Base-by-base conservation (phyloP, 805 yeast species). In the Yamadazyma sp. region DNA sequence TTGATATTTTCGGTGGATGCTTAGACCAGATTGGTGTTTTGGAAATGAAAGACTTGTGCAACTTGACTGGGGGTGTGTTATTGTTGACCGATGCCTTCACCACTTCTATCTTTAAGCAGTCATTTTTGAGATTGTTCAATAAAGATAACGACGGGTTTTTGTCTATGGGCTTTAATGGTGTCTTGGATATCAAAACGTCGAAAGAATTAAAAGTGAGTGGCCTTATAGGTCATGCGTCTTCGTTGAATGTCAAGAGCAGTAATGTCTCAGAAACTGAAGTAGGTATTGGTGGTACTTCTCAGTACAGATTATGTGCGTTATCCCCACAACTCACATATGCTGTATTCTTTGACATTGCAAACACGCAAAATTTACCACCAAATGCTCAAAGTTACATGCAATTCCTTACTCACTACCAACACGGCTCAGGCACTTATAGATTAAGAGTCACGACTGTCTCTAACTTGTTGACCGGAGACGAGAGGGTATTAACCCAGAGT, bases 281-380 rank as follows among this genome's bases (percentile, higher is more conserved):
- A 44, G 99, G 99, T 46, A 75, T 88, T 49, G 99, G 99, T 46
- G 91, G 93, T 45, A 84, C 97, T 11, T 81, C 85, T 40, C 80
- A 84, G 45, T 93, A 95, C 89, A 80, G 78, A 52, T 76, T 93
- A 74, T 77, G 82, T 35, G 67, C 72, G 23, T 63, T 77, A 3
- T 62, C 72, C 31, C 74, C 80, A 4, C 82, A 76, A 48, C 77
- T 81, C 2, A 64, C 85, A 0, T 81, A 78, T 56, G 78, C 76
- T 0, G 41, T 81, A 3, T 75, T 71, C 49, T 77, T 79, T 52
- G 86, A 80, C 26, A 66, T 77, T 35, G 50, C 57, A 15, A 71
- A 64, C 45, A 57, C 63, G 5, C 48, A 53, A 6, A 47, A 46
- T 5, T 26, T 49, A 14, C 52, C 60, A 11, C 54, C 60, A n/a